A percentile compares a stretch with the other conserved stretches of the same genome.
Conservation (phyloP, 305 asterid species). For the Solanum aculeatissimum region DNA sequence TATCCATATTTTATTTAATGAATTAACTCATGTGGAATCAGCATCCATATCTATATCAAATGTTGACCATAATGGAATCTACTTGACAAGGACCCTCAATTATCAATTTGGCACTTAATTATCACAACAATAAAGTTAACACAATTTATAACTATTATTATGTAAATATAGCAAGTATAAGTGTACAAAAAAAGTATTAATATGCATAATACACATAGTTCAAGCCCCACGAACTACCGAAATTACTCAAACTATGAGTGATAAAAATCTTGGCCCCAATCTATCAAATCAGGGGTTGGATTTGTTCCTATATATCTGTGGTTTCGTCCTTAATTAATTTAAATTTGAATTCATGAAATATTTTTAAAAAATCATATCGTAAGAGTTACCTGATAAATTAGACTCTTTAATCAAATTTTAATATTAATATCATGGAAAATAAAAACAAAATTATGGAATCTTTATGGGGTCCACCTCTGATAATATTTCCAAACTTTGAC, state of each 20-base stretch:
- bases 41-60: neutral
- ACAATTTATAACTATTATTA: too few relatives aligned
- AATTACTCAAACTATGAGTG: fast-evolving
- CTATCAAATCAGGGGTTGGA: fast-evolving
- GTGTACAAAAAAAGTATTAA: too few relatives aligned
- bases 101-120: neutral
- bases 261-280: too few relatives aligned
- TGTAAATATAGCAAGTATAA: too few relatives aligned
- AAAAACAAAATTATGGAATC: neutral
- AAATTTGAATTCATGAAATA: too few relatives aligned
- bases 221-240: too few relatives aligned
- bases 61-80: neutral
- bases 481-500: neutral
- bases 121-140: neutral
- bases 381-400: too few relatives aligned
- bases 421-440: neutral
- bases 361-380: too few relatives aligned
- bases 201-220: too few relatives aligned
- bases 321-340: too few relatives aligned
- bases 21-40: neutral
- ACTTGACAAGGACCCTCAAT: neutral
- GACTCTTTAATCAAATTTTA: neutral
- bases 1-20: neutral
- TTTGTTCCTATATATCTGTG: too few relatives aligned
- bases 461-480: neutral